Evolutionary conservation across 805 yeast species (phyloP).

Genomic region (Candida wancherniae): DNA sequence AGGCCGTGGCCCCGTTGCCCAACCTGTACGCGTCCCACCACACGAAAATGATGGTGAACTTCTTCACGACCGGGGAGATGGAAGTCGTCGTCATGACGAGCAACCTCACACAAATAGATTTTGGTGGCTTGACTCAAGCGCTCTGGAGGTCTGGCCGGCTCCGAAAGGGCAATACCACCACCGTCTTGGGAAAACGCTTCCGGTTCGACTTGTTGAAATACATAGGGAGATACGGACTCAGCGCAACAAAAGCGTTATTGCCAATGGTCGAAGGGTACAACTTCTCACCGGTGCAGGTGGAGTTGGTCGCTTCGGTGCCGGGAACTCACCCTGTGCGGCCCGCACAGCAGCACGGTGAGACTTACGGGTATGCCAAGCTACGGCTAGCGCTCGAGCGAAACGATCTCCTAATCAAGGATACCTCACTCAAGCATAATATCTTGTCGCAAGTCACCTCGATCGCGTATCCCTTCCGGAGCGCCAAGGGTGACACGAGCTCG

Average conservation of each 20-base stretch:
- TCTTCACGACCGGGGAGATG: constrained; percentile 40
- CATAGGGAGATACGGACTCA: constrained; percentile 38
- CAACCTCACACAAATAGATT: constrained; percentile 53
- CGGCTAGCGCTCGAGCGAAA: constrained; percentile 36
- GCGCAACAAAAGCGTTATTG: constrained; percentile 24
- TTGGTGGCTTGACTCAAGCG: constrained; percentile 57
- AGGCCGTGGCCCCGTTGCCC: constrained; percentile 31
- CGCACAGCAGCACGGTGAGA: constrained; percentile 13
- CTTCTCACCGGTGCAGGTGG: constrained; percentile 45
- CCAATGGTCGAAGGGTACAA: constrained; percentile 30
- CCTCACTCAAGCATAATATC: constrained; percentile 21
- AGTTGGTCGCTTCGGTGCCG: constrained; percentile 55
- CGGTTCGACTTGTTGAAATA: constrained; percentile 42
- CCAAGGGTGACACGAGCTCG: constrained; percentile 28
- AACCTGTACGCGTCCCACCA: constrained; percentile 50
- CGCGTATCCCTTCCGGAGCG: constrained; percentile 38
- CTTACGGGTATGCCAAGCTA: constrained; percentile 47
- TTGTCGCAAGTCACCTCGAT: constrained; percentile 47
- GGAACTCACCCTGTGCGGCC: constrained; percentile 25
- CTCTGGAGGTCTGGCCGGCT: constrained; percentile 56
- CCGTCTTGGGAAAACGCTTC: constrained; percentile 26
- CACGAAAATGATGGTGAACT: constrained; percentile 62
- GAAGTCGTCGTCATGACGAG: constrained; percentile 57
- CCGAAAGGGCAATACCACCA: constrained; percentile 9
- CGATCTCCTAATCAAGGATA: constrained; percentile 21